Percentiles rank a stretch among this genome's conserved stretches.
Evolutionary conservation across 1,284 basidiomycete genomes (phyloP).

Genomic region (Boletellus deceptivus): DNA sequence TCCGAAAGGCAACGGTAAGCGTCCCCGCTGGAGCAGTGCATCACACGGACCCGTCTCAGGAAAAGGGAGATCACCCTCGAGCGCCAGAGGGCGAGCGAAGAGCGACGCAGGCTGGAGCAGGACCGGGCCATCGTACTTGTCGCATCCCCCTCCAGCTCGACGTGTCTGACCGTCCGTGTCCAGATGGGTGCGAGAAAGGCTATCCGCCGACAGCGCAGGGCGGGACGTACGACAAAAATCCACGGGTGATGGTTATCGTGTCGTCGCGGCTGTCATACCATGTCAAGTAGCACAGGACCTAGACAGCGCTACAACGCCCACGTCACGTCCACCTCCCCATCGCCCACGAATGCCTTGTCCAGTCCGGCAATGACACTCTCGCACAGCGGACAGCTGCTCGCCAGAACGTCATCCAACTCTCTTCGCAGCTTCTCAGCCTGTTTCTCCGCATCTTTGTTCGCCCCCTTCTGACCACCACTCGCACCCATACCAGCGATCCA

Average conservation of each 20-base stretch:
- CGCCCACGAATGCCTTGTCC: conserved; percentile 82
- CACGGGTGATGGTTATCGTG: conserved; percentile 39
- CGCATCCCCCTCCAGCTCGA: conserved; percentile 1
- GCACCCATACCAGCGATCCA: conserved; percentile 64
- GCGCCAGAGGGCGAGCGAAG: conserved; percentile 68
- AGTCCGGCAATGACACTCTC: conserved; percentile 83
- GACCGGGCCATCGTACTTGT: conserved; percentile 61
- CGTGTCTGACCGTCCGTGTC: conserved; percentile 8
- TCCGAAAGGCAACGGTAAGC: conserved; percentile 60
- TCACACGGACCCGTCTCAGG: conserved; percentile 36
- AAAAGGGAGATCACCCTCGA: conserved; percentile 65
- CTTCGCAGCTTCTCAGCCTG: conserved; percentile 67
- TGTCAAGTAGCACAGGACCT: conserved; percentile 1
- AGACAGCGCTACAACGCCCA: conserved; percentile 64
- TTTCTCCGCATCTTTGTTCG: conserved; percentile 53
- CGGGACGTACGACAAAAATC: conserved; percentile 75
- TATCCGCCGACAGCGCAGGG: conserved; percentile 64
- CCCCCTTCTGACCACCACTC: conserved; percentile 44
- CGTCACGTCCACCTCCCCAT: conserved; percentile 77
- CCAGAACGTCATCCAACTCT: conserved; percentile 86
- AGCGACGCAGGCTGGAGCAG: conserved; percentile 66
- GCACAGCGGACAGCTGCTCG: conserved; percentile 87
- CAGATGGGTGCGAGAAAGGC: conserved; percentile 80
- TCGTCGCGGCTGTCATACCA: background rate
- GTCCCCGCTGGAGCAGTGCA: background rate